Evolutionary conservation across 2,329 filamentous ascomycete genomes (phyloP), one percentile per base, ranked within the genome.

Genomic region (Cyphellophora europaea): DNA sequence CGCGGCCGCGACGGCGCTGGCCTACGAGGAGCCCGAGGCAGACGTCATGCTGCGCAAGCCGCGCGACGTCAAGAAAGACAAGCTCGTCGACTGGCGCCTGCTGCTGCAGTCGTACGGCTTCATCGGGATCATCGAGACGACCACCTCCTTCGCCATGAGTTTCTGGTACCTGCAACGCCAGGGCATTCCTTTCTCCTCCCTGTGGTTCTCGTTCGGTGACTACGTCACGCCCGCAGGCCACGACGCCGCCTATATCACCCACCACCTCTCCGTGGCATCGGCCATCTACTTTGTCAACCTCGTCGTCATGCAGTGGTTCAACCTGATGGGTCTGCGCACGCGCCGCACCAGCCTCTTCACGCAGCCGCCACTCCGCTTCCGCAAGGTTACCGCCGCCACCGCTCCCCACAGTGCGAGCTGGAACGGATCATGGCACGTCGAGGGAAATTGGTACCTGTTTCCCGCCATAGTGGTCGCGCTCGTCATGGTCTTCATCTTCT

Each of bases 271-370:
- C 43, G 67, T 72, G 41, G 80, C 79, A 0, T 79, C 73, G 23
- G 82, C 77, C 11, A 78, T 89, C 40, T 88, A 88, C 57, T 88
- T 88, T 49, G 72, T 87, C 46, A 88, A 79, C 40, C 62, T 89
- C 14, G 82, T 89, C 2, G 77, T 88, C 32, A 85, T 88, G 80
- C 73, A 63, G 55, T 69, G 69, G 67, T 86, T 86, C 65, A 84
- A 81, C 52, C 64, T 87, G 3, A 70, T 87, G 50, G 75, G 77
- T 2, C 67, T 82, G 4, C 69, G 81, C 11, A 88, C 75, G 2
- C 66, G 77, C 1, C 66, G 73, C 1, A 64, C 80, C 14, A 73
- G 72, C 36, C 72, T 88, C 44, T 77, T 88, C 54, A 77, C 84
- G 51, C 81, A 87, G 47, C 75, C 78, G 3, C 81, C 82, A 0